phyloP scores from a whole-genome alignment of 2,329 filamentous ascomycete species.

The Scytalidium sp. region DNA sequence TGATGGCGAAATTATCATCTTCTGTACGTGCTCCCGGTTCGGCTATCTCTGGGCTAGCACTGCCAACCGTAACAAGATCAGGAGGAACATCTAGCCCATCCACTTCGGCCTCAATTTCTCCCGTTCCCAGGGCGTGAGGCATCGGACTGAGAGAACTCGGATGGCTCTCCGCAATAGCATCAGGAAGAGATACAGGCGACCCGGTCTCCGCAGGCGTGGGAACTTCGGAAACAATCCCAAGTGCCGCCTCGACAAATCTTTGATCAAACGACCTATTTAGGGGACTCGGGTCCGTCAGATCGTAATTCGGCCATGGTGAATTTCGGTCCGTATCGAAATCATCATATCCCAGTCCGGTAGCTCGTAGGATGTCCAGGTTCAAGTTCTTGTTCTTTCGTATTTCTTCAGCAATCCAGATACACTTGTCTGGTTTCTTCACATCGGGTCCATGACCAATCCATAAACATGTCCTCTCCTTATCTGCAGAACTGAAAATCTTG shows the following conservation, averaged over 20 bases:
- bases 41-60: too few species aligned
- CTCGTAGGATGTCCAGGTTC: conserved; percentile 23
- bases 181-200: neutral
- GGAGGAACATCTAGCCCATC: too few species aligned
- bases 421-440: conserved; percentile 8
- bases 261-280: conserved; percentile 24
- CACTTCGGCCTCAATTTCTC: too few species aligned
- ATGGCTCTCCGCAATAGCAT: neutral
- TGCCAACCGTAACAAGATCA: too few species aligned
- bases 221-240: conserved; percentile 9
- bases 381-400: conserved; percentile 21
- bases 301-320: conserved; percentile 18
- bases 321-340: conserved; percentile 19
- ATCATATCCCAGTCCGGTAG: conserved; percentile 29
- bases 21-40: neutral
- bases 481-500: conserved; percentile 19
- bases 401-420: conserved; percentile 25
- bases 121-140: too few species aligned
- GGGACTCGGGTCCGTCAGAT: conserved; percentile 22
- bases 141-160: neutral
- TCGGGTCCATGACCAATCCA: conserved; percentile 25
- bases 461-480: conserved; percentile 15
- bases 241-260: conserved; percentile 28
- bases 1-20: too few species aligned
- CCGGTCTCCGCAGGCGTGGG: neutral